Conservation (phyloP, 768 basidiomycete species). For the Tubosaeta sp. region DNA sequence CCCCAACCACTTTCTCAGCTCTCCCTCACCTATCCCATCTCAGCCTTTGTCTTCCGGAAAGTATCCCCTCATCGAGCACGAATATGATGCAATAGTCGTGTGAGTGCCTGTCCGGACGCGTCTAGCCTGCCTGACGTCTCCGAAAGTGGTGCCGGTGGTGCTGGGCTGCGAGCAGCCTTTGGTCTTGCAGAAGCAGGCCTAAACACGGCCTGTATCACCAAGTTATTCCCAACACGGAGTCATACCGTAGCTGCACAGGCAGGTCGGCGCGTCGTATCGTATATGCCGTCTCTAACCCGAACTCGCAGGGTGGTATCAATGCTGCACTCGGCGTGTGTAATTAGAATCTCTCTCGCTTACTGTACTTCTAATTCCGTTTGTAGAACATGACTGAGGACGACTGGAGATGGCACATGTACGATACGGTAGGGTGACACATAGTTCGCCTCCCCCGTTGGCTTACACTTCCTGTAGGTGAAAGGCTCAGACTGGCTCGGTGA, state of each 20-base stretch:
- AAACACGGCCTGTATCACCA: conserved; percentile 99
- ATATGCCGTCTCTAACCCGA: conserved; percentile 9
- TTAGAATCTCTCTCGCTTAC: conserved; percentile 4
- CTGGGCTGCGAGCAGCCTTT: conserved; percentile 96
- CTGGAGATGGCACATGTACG: conserved; percentile 99
- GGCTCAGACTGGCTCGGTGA: conserved; percentile 99
- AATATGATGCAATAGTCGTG: conserved; percentile 99
- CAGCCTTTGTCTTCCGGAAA: conserved; percentile 80
- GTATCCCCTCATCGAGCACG: conserved; percentile 97
- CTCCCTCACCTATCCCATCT: conserved; percentile 7
- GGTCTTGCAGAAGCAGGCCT: conserved; percentile 97
- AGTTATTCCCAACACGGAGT: conserved; percentile 96
- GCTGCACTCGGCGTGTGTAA: conserved; percentile 84
- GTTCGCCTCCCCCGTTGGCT: conserved; percentile 8
- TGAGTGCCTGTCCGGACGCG: conserved; percentile 41
- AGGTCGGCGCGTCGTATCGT: conserved; percentile 16
- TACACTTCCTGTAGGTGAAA: conserved; percentile 68
- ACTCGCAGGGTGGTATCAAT: conserved; percentile 87
- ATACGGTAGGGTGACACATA: conserved; percentile 57
- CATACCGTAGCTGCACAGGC: conserved; percentile 99
- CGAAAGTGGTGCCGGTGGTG: conserved; percentile 90
- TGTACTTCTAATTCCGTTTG: background rate
- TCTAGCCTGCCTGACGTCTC: conserved; percentile 10
- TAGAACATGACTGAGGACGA: conserved; percentile 99
- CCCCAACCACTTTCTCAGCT: conserved; percentile 5